Conservation (phyloP, 495 filamentous ascomycete species). For the Aspergillus coremiiformis region DNA sequence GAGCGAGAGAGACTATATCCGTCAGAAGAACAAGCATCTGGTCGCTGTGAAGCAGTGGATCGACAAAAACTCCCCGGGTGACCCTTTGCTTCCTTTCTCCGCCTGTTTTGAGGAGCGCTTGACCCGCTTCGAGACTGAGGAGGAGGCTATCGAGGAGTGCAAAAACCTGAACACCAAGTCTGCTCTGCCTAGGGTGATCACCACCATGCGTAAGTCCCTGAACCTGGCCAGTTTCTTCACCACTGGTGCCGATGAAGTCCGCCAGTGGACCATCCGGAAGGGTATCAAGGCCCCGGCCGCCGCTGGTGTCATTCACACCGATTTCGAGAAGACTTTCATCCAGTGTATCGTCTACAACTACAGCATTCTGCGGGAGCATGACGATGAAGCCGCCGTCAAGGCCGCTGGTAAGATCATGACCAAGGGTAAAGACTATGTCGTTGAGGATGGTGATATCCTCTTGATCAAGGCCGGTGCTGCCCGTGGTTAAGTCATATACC, state of each 20-base stretch:
- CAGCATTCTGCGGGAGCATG: conserved; percentile 66
- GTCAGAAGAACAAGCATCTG: conserved; percentile 99
- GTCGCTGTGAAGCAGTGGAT: conserved; percentile 93
- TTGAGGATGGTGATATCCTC: conserved; percentile 51
- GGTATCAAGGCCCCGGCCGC: conserved; percentile 95
- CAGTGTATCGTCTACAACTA: conserved; percentile 91
- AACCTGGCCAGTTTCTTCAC: conserved; percentile 96
- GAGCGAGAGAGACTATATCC: conserved; percentile 93
- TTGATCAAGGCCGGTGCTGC: conserved; percentile 95
- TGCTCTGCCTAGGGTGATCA: conserved; percentile 84
- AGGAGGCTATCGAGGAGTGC: conserved; percentile 77
- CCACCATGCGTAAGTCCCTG: conserved; percentile 88
- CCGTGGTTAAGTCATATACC: conserved; percentile 50
- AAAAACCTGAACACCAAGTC: conserved; percentile 83
- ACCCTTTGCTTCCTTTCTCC: conserved; percentile 88
- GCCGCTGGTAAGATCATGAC: conserved; percentile 95
- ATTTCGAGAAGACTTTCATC: conserved; percentile 99
- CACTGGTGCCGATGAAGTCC: conserved; percentile 89
- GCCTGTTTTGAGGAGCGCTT: conserved; percentile 89
- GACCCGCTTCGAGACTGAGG: conserved; percentile 65
- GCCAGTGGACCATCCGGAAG: conserved; percentile 97
- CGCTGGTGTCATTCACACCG: conserved; percentile 95
- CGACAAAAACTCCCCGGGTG: conserved; percentile 77
- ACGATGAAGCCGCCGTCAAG: conserved; percentile 82
- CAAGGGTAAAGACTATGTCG: conserved; percentile 96